These are phyloP conservation scores for Coemansia sp. DNA, from an alignment of 192 early-diverging fungal genomes.

Conservation along the genomic window DNA sequence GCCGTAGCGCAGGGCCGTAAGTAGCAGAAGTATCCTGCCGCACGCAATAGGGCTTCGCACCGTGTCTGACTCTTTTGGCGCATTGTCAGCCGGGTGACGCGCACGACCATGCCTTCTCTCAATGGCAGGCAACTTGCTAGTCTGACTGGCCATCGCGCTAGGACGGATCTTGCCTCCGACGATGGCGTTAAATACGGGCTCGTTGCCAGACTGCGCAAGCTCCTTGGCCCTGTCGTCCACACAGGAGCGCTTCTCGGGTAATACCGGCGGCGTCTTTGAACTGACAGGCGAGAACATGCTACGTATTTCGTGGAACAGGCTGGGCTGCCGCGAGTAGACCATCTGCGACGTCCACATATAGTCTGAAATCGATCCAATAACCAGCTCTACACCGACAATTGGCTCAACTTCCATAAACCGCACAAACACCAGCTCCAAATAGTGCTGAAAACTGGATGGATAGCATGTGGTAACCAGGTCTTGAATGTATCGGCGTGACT, in stretches of 20 bases:
- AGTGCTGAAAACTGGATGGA: conserved; percentile 34
- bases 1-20: conserved; percentile 40
- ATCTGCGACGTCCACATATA: conserved; percentile 39
- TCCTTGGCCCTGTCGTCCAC: conserved; percentile 5
- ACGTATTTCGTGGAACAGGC: conserved; percentile 43
- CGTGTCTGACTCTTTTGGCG: neutral
- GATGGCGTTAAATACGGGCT: conserved; percentile 42
- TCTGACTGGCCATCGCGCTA: neutral
- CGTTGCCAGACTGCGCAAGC: conserved; percentile 13
- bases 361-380: conserved; percentile 44
- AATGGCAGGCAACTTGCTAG: conserved; percentile 14
- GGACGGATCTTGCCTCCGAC: conserved; percentile 40
- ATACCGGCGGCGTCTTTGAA: neutral
- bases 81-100: neutral
- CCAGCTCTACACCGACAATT: conserved; percentile 38
- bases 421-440: conserved; percentile 40
- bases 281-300: conserved; percentile 29
- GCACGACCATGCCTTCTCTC: conserved; percentile 3
- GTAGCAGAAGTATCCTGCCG: conserved; percentile 30
- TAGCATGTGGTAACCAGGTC: conserved; percentile 30
- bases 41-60: conserved; percentile 30
- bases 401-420: conserved; percentile 46
- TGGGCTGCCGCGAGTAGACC: conserved; percentile 25
- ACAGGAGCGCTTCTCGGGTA: neutral
- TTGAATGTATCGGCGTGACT: conserved; percentile 30